A percentile compares a stretch with the other conserved stretches of the same genome.
Conservation (phyloP, 352 stramenopile species). For the Pythium graminicola region DNA sequence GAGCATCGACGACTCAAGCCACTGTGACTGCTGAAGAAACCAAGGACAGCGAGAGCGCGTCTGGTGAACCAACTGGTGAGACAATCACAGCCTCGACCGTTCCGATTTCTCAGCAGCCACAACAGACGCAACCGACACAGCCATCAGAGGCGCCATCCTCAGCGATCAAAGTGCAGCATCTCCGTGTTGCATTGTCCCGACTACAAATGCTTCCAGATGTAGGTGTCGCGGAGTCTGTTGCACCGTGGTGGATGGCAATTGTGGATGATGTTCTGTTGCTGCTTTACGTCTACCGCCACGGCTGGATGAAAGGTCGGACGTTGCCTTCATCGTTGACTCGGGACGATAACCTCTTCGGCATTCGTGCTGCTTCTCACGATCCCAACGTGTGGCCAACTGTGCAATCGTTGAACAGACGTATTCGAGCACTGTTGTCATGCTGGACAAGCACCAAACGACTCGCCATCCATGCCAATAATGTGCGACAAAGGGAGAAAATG, state of each 20-base stretch:
- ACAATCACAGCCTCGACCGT: no score
- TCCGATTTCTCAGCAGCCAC: not conserved
- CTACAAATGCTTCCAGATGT: slow-evolving; percentile 40
- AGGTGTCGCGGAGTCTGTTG: slow-evolving; percentile 26
- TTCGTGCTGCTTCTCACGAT: slow-evolving; percentile 28
- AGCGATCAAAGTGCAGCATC: slow-evolving; percentile 9
- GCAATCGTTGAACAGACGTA: slow-evolving; percentile 40
- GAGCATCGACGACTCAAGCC: no score
- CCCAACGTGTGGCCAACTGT: slow-evolving; percentile 41
- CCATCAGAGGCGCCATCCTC: not conserved
- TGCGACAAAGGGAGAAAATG: slow-evolving; percentile 5
- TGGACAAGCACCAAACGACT: slow-evolving; percentile 36
- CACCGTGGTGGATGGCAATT: slow-evolving; percentile 71
- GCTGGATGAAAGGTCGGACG: slow-evolving; percentile 56
- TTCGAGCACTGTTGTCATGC: slow-evolving; percentile 40
- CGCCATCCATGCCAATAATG: slow-evolving; percentile 4
- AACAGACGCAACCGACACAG: not conserved
- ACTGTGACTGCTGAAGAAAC: no score
- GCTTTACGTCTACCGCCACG: slow-evolving; percentile 56
- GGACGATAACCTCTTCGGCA: slow-evolving; percentile 48
- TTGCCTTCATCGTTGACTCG: slow-evolving; percentile 34
- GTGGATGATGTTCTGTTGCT: slow-evolving; percentile 73
- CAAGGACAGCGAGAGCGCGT: no score
- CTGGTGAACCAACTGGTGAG: no score
- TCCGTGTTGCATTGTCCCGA: slow-evolving; percentile 31